These are phyloP conservation scores for Micromonas commoda DNA, from an alignment of 139 green algal species.

Conservation along the genomic window DNA sequence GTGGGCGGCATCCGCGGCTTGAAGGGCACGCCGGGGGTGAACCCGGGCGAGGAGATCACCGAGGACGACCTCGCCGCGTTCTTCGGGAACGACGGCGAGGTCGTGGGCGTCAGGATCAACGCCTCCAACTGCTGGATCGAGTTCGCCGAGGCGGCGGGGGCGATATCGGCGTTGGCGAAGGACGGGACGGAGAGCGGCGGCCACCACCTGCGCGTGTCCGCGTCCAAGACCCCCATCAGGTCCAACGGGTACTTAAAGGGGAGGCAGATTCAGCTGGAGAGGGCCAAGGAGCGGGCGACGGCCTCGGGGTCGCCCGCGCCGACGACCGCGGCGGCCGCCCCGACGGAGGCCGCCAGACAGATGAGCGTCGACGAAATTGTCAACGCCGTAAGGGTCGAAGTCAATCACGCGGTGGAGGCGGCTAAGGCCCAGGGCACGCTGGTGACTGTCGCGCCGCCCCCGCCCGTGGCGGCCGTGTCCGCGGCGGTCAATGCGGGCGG, in stretches of 20 bases:
- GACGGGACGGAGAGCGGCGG: constrained; percentile 35
- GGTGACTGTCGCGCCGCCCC: too few species aligned
- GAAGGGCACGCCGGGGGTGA: neutral
- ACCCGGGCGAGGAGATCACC: constrained; percentile 36
- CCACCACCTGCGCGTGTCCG: constrained; percentile 36
- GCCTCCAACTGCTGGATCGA: constrained; percentile 44
- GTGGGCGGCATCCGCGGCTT: constrained; percentile 32
- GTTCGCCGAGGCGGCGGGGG: constrained; percentile 31
- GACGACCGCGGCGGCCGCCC: too few species aligned
- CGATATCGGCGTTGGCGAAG: constrained; percentile 33
- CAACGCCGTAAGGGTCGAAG: too few species aligned
- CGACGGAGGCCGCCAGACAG: too few species aligned
- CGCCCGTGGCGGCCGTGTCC: too few species aligned
- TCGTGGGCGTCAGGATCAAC: constrained; percentile 39
- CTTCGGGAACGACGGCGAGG: constrained; percentile 42
- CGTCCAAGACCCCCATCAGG: constrained; percentile 43
- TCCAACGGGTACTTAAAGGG: constrained; percentile 31
- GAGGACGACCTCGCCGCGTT: constrained; percentile 40
- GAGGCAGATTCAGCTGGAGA: too few species aligned
- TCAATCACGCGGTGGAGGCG: too few species aligned
- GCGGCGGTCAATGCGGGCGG: too few species aligned
- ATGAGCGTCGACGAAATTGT: too few species aligned
- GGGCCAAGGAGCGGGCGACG: too few species aligned
- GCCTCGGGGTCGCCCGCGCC: too few species aligned
- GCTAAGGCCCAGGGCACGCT: too few species aligned